Evolutionary conservation across 2,329 filamentous ascomycete genomes (phyloP).

Genomic region (Paraphoma sp.): DNA sequence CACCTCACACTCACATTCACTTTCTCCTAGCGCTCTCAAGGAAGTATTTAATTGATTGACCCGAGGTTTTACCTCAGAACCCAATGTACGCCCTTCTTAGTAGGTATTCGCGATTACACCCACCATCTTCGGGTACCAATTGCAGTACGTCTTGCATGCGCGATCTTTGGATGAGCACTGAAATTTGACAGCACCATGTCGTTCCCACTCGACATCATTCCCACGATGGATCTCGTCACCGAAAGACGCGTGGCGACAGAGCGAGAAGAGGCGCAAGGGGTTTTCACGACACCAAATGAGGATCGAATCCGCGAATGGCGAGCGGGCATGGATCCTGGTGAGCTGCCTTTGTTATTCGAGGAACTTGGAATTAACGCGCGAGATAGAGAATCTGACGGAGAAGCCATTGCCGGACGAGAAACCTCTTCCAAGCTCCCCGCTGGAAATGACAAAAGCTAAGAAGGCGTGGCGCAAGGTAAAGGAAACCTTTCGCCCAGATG

Average conservation of each 20-base stretch:
- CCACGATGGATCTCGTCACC: background rate
- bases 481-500: background rate
- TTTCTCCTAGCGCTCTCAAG: background rate
- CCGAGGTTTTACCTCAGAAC: no score
- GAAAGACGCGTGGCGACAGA: background rate
- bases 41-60: no score
- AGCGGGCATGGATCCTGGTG: background rate
- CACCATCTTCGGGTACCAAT: background rate
- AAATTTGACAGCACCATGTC: background rate
- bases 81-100: no score
- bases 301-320: background rate
- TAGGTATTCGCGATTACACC: no score
- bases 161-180: background rate
- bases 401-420: background rate
- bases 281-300: background rate
- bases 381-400: background rate
- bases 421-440: background rate
- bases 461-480: background rate
- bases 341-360: background rate
- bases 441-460: background rate
- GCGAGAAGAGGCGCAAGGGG: background rate
- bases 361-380: background rate
- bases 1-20: background rate
- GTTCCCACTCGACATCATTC: conserved; percentile 1
- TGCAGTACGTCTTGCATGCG: no score